A percentile compares a stretch with the other conserved stretches of the same genome.
Evolutionary conservation across 768 basidiomycete genomes (phyloP).

Genomic region (Leucocoprinus sp.): DNA sequence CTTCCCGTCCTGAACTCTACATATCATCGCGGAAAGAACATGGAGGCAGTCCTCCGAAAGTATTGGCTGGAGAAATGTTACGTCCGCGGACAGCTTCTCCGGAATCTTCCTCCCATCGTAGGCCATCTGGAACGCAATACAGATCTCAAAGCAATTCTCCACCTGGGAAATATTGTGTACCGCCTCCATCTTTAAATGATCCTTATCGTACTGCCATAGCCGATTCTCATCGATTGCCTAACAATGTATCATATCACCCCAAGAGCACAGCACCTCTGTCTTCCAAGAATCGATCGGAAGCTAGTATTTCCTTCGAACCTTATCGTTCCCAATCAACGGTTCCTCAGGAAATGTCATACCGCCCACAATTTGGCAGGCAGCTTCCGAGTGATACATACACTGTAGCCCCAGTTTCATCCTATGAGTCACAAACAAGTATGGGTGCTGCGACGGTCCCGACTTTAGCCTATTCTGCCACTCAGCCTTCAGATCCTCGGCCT

Average conservation of each 20-base stretch:
- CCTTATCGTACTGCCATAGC: not conserved
- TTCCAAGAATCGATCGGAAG: not conserved
- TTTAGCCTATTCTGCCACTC: not conserved
- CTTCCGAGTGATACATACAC: not conserved
- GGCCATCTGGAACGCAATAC: not conserved
- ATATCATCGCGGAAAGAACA: not conserved
- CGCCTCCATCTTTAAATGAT: not conserved
- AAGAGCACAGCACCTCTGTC: constrained; percentile 7
- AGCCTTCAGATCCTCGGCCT: not conserved
- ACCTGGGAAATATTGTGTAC: not conserved
- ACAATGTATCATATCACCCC: constrained; percentile 3
- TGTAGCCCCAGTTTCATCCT: not conserved
- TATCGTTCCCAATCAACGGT: constrained; percentile 9
- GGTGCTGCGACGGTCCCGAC: not conserved
- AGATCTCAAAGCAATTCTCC: constrained; percentile 3
- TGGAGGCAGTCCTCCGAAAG: constrained; percentile 2
- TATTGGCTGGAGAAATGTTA: not conserved
- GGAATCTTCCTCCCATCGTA: not conserved
- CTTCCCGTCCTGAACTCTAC: not conserved
- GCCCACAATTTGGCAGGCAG: not conserved
- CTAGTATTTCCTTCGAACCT: not conserved
- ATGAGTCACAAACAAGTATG: not conserved
- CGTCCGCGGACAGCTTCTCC: not conserved
- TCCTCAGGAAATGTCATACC: constrained; percentile 7
- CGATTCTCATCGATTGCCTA: constrained; percentile 1